Evolutionary conservation across 2,329 filamentous ascomycete genomes (phyloP).

Genomic region (Ceratocystis papillata): DNA sequence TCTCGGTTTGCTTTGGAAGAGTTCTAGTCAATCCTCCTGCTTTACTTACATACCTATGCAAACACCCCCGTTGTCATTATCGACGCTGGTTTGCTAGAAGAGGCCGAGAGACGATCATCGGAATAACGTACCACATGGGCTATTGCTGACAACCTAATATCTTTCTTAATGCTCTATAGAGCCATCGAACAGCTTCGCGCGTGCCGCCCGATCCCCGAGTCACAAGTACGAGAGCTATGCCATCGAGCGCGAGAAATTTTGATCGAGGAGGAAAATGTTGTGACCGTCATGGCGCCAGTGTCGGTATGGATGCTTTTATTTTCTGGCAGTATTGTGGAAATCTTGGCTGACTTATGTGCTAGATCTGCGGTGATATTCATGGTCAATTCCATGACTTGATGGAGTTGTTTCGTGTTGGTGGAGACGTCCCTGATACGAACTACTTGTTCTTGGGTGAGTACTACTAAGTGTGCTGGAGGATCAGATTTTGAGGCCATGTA

Average conservation of each 20-base stretch:
- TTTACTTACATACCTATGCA: too few relatives aligned
- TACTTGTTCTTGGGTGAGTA: constrained; percentile 84
- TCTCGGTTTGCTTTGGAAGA: background rate
- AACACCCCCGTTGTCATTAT: background rate
- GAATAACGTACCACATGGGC: background rate
- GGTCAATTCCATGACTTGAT: constrained; percentile 95
- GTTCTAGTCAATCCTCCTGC: too few relatives aligned
- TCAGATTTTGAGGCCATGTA: constrained; percentile 10
- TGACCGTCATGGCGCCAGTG: constrained; percentile 86
- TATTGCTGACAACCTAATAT: constrained; percentile 3
- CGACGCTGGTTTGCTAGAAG: background rate
- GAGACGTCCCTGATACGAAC: constrained; percentile 88
- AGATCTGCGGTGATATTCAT: constrained; percentile 95
- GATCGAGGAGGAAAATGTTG: constrained; percentile 95
- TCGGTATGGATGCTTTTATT: constrained; percentile 49
- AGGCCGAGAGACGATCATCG: background rate
- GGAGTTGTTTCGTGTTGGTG: constrained; percentile 90
- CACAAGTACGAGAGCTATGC: constrained; percentile 90
- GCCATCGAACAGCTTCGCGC: constrained; percentile 91
- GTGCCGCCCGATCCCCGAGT: constrained; percentile 90
- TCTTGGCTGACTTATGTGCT: background rate
- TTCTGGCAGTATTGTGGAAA: background rate
- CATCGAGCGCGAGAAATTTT: constrained; percentile 93
- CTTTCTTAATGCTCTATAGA: constrained; percentile 38
- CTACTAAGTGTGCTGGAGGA: background rate